Evolutionary conservation across 2,329 filamentous ascomycete genomes (phyloP).

Genomic region (Orbilia ellipsospora): DNA sequence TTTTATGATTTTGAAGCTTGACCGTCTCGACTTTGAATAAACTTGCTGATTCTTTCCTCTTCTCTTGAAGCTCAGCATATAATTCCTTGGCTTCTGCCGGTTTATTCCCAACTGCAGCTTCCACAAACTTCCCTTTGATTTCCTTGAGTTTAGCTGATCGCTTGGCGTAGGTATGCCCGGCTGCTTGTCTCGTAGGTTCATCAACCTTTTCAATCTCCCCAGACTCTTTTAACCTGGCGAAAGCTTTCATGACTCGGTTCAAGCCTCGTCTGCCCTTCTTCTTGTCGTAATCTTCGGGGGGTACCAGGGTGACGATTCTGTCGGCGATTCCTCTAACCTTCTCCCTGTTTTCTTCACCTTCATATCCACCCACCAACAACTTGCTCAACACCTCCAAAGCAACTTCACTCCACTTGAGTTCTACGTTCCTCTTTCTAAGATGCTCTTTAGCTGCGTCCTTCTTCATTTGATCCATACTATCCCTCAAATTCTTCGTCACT

Average conservation of each 20-base stretch:
- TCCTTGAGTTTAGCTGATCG: conserved; percentile 35
- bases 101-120: conserved; percentile 15
- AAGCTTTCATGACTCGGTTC: conserved; percentile 36
- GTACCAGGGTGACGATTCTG: conserved; percentile 26
- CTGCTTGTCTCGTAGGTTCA: conserved; percentile 17
- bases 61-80: conserved; percentile 19
- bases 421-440: conserved; percentile 29
- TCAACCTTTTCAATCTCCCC: conserved; percentile 33
- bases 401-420: conserved; percentile 46
- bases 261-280: conserved; percentile 39
- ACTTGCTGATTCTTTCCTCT: conserved; percentile 13
- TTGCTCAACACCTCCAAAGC: conserved; percentile 42
- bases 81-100: conserved; percentile 17
- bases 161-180: conserved; percentile 38
- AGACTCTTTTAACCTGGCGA: conserved; percentile 28
- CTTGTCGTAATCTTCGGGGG: conserved; percentile 9
- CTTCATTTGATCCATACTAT: conserved; percentile 41
- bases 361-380: conserved; percentile 28
- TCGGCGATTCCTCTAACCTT: conserved; percentile 36
- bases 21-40: conserved; percentile 33
- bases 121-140: conserved; percentile 36
- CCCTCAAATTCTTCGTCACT: conserved; percentile 36
- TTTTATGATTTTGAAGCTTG: conserved; percentile 45
- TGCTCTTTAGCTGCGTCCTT: conserved; percentile 24
- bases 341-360: conserved; percentile 25